phyloP scores from a whole-genome alignment of 805 yeast genomes.

The Lachancea meyersii region DNA sequence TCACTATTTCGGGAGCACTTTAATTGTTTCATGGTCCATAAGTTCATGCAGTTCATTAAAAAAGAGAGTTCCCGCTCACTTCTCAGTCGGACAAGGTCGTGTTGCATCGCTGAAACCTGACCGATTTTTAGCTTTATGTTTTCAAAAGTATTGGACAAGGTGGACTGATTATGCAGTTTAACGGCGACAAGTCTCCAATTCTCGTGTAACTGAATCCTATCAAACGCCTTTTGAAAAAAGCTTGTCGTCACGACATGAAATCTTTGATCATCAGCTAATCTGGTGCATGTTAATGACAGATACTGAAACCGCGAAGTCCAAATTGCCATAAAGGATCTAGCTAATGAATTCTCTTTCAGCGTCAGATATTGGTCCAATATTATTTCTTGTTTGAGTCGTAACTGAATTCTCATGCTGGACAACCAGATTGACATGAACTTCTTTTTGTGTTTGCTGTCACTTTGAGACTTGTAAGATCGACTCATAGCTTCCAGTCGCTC shows the following conservation, averaged over 20 bases:
- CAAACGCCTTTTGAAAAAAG: not conserved
- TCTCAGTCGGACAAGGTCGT: not conserved
- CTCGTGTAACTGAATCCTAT: not conserved
- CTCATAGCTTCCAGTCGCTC: conserved; percentile 3
- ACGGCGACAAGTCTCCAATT: conserved; percentile 13
- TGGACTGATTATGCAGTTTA: conserved; percentile 20
- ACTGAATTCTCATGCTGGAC: conserved; percentile 2
- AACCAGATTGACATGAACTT: conserved; percentile 5
- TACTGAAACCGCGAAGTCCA: conserved; percentile 13
- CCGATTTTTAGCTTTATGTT: conserved; percentile 18
- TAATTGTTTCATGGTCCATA: conserved; percentile 33
- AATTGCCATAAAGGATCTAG: conserved; percentile 1
- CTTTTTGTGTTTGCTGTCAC: not conserved
- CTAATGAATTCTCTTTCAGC: not conserved
- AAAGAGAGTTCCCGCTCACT: conserved; percentile 23
- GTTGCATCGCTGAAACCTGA: conserved; percentile 15
- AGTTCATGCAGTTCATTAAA: conserved; percentile 25
- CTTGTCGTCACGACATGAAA: not conserved
- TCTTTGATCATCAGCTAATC: conserved; percentile 8
- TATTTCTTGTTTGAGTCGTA: conserved; percentile 7
- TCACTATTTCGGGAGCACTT: conserved; percentile 34
- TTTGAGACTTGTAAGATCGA: not conserved
- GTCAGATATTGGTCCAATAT: conserved; percentile 9
- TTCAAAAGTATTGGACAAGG: conserved; percentile 22
- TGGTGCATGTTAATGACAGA: conserved; percentile 10